Percentiles rank a stretch among this genome's conserved stretches.
phyloP scores from a whole-genome alignment of 2,329 filamentous ascomycete species.

The Aaosphaeria arxii region DNA sequence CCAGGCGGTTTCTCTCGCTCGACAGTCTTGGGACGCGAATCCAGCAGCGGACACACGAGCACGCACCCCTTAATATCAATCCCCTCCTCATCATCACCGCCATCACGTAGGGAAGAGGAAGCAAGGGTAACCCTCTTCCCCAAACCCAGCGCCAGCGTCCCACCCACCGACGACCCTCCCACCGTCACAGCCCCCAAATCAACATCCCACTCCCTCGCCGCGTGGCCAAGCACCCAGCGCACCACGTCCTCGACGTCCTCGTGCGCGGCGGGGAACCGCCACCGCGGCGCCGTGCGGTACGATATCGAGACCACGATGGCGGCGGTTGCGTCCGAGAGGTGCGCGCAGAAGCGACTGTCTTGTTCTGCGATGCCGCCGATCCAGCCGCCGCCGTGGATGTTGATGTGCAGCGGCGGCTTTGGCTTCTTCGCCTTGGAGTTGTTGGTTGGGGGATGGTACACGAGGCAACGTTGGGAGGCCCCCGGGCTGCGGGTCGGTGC shows the following conservation, averaged over 20 bases:
- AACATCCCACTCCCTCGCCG: slow-evolving; percentile 33
- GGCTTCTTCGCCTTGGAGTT: neutral
- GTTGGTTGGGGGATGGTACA: slow-evolving; percentile 39
- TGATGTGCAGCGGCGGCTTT: slow-evolving; percentile 40
- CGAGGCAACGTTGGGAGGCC: slow-evolving; percentile 41
- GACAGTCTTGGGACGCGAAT: slow-evolving; percentile 19
- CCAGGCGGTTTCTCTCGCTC: slow-evolving; percentile 41
- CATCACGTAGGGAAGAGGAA: neutral
- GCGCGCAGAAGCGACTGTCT: slow-evolving; percentile 31
- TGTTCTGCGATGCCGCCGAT: slow-evolving; percentile 44
- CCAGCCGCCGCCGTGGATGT: slow-evolving; percentile 46
- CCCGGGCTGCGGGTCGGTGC: slow-evolving; percentile 32
- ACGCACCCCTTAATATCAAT: slow-evolving; percentile 32
- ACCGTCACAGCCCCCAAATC: slow-evolving; percentile 43
- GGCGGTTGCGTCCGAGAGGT: slow-evolving; percentile 38
- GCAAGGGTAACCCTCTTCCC: slow-evolving; percentile 1
- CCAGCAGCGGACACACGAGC: slow-evolving; percentile 38
- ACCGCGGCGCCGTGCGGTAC: slow-evolving; percentile 43
- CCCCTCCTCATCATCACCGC: neutral
- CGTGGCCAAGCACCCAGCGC: slow-evolving; percentile 40
- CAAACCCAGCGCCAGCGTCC: slow-evolving; percentile 41
- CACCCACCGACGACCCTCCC: slow-evolving; percentile 46
- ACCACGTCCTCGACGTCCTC: slow-evolving; percentile 47
- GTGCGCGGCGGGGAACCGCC: slow-evolving; percentile 40
- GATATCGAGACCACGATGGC: slow-evolving; percentile 39